Evolutionary conservation across 495 filamentous ascomycete species (phyloP), one percentile per base, ranked within the genome.

Genomic region (Tuber melanosporum): DNA sequence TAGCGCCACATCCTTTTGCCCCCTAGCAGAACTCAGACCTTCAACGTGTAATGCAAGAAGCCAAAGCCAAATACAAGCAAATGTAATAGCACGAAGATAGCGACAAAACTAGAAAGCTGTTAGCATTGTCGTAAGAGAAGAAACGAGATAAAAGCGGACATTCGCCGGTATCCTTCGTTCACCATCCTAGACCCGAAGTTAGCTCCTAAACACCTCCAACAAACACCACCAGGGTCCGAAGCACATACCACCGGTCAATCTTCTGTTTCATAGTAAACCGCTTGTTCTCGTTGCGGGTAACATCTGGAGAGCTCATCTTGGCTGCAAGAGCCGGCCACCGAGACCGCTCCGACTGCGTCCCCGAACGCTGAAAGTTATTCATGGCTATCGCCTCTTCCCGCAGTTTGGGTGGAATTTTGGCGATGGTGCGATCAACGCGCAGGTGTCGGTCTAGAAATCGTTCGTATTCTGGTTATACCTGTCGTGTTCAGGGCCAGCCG

Each of bases 1-100:
- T 36, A 66, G 26, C 39, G 49, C 70, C 19, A 45, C 3, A 75
- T 36, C 22, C 17, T 42, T 32, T 52, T 43, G 41, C 41, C 43
- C 36, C 39, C 22, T 32, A 57, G 19, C 32, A 20, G 14, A 39
- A 70, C 19, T 15, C 74, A 74, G 49, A 86, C 85, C 76, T 92
- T 93, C 78, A 93, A 83, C 44, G 90, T 86, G 82, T 91, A 94
- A 82, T 92, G 91, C 85, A 93, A 87, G 84, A 93, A 92, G 45
- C 89, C 91, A 81, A 93, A 92, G 20, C 88, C 87, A 80, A 92
- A 94, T 2, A 93, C 88, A 83, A 92, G 86, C 41, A 87, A 83
- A 84, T 93, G 92, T 52, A 92, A 85, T 57, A 88, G 78, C 73
- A 90, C 86, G 84, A 93, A 93, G 42, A 91, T 84, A 83, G 89